phyloP scores from a whole-genome alignment of 371 early-diverging fungal species.

The Massospora cicadina region DNA sequence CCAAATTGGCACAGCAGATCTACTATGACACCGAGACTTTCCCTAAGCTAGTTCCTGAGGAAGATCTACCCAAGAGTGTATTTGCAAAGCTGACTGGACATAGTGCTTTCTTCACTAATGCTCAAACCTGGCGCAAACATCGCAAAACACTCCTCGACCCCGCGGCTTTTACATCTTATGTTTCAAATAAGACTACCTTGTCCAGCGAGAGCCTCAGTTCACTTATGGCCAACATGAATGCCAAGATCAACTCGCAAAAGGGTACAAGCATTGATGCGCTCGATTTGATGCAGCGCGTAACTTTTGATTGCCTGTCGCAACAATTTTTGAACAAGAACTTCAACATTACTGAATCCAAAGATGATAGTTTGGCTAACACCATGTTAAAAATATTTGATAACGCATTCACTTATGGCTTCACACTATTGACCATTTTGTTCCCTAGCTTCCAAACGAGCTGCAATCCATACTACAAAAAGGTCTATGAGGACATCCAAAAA shows the following conservation, averaged over 20 bases:
- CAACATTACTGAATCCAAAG: background rate
- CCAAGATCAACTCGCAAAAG: background rate
- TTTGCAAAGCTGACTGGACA: background rate
- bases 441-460: background rate
- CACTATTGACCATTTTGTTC: background rate
- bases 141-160: background rate
- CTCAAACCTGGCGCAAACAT: background rate
- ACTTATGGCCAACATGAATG: background rate
- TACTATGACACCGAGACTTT: background rate
- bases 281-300: background rate
- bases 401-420: background rate
- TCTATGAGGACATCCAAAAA: background rate
- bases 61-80: background rate
- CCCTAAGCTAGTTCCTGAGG: background rate
- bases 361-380: background rate
- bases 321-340: background rate
- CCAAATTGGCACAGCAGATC: background rate
- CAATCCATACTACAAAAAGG: background rate
- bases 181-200: background rate
- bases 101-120: conserved; percentile 5
- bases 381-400: background rate
- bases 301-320: background rate
- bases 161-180: background rate
- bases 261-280: background rate
- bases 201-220: background rate